Conservation (phyloP, 441 rosid species). For the Adansonia madagascariensis region DNA sequence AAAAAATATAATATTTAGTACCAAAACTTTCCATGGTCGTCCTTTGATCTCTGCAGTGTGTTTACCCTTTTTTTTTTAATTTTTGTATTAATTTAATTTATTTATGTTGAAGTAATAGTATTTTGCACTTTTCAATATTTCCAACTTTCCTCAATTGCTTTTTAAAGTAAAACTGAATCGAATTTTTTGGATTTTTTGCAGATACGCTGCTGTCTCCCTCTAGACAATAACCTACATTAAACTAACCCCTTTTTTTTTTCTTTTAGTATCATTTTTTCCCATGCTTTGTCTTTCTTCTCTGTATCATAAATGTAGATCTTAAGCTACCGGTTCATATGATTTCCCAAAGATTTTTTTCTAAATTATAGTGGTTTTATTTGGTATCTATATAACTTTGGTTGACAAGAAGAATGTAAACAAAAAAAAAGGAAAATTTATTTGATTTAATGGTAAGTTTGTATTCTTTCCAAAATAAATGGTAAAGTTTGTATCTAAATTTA, state of each 20-base stretch:
- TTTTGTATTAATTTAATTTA: not conserved
- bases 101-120: not conserved
- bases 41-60: not conserved
- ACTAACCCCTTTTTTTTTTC: not conserved
- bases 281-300: constrained; percentile 31
- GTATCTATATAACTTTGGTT: not conserved
- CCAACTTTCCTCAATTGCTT: constrained; percentile 31
- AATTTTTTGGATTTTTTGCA: constrained; percentile 65
- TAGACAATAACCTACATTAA: constrained; percentile 29
- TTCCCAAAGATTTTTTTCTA: too few relatives aligned
- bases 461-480: too few relatives aligned
- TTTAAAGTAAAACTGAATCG: constrained; percentile 59
- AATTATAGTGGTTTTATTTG: too few relatives aligned
- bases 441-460: too few relatives aligned
- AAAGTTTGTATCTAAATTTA: too few relatives aligned
- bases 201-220: constrained; percentile 56
- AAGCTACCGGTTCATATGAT: not conserved
- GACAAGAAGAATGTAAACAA: not conserved
- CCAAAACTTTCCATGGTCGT: not conserved
- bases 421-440: too few relatives aligned
- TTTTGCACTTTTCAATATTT: constrained; percentile 31
- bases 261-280: not conserved
- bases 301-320: not conserved
- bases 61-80: not conserved
- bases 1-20: not conserved